These are phyloP conservation scores for Xylaria acuta DNA, from an alignment of 495 filamentous ascomycete genomes.

Conservation along the genomic window DNA sequence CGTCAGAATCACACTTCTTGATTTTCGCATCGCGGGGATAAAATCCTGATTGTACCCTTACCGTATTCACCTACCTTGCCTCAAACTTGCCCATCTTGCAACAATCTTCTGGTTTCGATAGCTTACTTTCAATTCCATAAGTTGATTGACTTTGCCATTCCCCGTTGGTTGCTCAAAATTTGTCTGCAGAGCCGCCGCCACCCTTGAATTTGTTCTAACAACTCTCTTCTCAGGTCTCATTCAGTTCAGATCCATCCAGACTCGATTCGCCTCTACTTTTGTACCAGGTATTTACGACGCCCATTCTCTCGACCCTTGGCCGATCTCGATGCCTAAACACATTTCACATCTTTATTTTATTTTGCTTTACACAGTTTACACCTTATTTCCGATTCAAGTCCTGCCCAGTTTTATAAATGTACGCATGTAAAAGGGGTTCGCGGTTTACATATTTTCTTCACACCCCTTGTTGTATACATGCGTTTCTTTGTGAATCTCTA, in stretches of 20 bases:
- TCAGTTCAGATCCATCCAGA: slow-evolving; percentile 22
- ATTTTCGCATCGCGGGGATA: no score
- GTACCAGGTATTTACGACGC: slow-evolving; percentile 26
- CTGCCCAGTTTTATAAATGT: background rate
- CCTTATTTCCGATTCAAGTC: background rate
- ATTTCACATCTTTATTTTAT: background rate
- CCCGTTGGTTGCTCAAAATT: background rate
- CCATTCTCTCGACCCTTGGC: background rate
- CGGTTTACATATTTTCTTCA: background rate
- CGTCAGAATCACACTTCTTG: background rate
- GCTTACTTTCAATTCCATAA: background rate
- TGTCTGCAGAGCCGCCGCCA: background rate
- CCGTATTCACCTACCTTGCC: background rate
- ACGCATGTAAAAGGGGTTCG: background rate
- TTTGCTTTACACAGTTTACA: background rate
- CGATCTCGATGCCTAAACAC: background rate
- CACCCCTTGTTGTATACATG: background rate
- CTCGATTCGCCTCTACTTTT: slow-evolving; percentile 23
- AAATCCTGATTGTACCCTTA: background rate
- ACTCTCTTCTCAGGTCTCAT: slow-evolving; percentile 10
- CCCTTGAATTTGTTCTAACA: slow-evolving; percentile 5
- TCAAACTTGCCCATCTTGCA: background rate
- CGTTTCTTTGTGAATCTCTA: background rate
- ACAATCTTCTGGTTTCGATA: background rate
- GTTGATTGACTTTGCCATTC: background rate